Evolutionary conservation across 2,329 filamentous ascomycete genomes (phyloP).

Genomic region (Stachybotrys chartarum): DNA sequence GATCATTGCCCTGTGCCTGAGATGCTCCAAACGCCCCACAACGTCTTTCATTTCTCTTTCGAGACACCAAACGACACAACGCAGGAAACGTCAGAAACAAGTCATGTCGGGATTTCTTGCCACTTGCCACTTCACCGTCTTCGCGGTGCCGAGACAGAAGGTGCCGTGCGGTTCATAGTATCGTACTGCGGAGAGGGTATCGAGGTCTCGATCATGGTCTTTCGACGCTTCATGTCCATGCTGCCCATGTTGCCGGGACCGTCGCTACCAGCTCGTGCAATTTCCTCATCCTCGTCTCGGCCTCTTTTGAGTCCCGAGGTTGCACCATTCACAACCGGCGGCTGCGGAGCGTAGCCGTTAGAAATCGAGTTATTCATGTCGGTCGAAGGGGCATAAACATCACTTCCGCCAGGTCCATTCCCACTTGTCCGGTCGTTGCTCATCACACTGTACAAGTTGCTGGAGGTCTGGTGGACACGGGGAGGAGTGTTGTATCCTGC

Average conservation of each 20-base stretch:
- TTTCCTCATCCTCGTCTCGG: slow-evolving; percentile 52
- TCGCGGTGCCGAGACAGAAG: slow-evolving; percentile 33
- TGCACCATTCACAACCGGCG: slow-evolving; percentile 59
- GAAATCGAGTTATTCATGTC: slow-evolving; percentile 50
- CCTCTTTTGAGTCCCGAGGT: slow-evolving; percentile 35
- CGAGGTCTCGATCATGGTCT: slow-evolving; percentile 61
- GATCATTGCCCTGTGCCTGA: neutral
- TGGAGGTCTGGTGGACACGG: slow-evolving; percentile 60
- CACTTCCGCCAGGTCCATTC: slow-evolving; percentile 52
- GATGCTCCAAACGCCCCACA: slow-evolving; percentile 2
- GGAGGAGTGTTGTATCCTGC: slow-evolving; percentile 74
- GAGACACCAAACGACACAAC: slow-evolving; percentile 1
- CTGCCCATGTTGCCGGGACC: slow-evolving; percentile 29
- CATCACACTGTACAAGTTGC: slow-evolving; percentile 84
- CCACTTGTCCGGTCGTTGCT: slow-evolving; percentile 64
- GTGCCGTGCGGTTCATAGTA: slow-evolving; percentile 38
- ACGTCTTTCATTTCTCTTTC: slow-evolving; percentile 1
- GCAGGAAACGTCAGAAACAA: slow-evolving; percentile 5
- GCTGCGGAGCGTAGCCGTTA: slow-evolving; percentile 58
- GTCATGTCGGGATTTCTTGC: neutral
- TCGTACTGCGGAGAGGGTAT: slow-evolving; percentile 45
- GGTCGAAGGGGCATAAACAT: slow-evolving; percentile 63
- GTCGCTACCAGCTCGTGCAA: slow-evolving; percentile 54
- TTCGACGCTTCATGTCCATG: slow-evolving; percentile 68
- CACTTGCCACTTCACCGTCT: slow-evolving; percentile 22